Evolutionary conservation across 257 asterid species (phyloP).

Genomic region (Salvia miltiorrhiza): DNA sequence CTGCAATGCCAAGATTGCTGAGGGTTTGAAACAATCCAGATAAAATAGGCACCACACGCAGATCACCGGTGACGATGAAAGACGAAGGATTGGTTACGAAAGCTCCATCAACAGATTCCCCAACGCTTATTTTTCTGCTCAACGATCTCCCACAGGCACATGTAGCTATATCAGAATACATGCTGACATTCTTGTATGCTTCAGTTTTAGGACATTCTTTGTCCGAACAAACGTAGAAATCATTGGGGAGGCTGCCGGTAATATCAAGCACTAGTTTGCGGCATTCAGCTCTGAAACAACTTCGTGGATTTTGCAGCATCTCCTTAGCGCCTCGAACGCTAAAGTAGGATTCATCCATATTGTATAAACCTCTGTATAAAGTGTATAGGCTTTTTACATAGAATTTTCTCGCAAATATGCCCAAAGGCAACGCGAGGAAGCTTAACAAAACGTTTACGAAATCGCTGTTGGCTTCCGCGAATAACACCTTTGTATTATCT

Average conservation of each 20-base stretch:
- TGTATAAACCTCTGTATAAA: neutral
- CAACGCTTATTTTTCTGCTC: neutral
- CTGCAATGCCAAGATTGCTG: neutral
- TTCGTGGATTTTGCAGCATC: slow-evolving; percentile 23
- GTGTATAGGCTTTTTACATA: neutral
- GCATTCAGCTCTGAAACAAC: neutral
- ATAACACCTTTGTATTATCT: too few species aligned
- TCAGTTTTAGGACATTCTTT: fast-evolving
- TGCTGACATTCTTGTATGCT: too few species aligned
- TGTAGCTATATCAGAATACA: neutral
- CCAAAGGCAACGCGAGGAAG: slow-evolving; percentile 23
- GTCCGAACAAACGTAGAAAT: neutral
- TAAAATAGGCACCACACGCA: neutral
- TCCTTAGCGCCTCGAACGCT: neutral
- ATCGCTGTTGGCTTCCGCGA: too few species aligned
- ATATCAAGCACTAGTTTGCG: neutral
- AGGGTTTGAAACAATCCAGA: neutral
- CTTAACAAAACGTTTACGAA: slow-evolving; percentile 17
- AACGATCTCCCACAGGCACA: neutral
- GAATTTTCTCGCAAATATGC: neutral
- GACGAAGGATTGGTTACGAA: neutral
- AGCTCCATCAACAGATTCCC: neutral
- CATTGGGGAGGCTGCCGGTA: neutral
- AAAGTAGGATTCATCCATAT: neutral
- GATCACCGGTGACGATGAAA: neutral